A percentile compares a stretch with the other conserved stretches of the same genome.
phyloP scores from a whole-genome alignment of 176 grass and related monocot species.

The Thalia dealbata region DNA sequence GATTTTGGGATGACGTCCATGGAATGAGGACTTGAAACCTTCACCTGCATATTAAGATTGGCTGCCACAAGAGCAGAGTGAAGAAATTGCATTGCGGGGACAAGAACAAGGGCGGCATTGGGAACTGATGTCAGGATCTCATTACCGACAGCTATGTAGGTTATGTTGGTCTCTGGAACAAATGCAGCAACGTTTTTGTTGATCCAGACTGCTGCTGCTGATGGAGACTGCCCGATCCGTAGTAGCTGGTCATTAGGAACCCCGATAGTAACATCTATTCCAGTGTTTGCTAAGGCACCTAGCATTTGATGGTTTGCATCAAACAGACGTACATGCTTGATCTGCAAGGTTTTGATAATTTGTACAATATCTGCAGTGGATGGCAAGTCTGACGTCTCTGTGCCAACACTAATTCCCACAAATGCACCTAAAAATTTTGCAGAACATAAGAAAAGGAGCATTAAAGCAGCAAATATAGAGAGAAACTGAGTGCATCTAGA shows the following conservation, averaged over 20 bases:
- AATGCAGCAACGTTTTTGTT: conserved; percentile 82
- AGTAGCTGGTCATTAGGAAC: conserved; percentile 83
- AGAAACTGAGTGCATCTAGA: not conserved
- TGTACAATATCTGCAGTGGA: conserved; percentile 57
- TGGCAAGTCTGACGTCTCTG: conserved; percentile 37
- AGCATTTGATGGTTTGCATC: conserved; percentile 75
- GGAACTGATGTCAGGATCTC: conserved; percentile 61
- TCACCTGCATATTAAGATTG: conserved; percentile 78
- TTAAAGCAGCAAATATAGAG: not conserved
- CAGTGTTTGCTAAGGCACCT: conserved; percentile 67
- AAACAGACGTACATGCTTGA: conserved; percentile 65
- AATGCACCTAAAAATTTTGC: conserved; percentile 46
- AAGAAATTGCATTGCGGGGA: conserved; percentile 79
- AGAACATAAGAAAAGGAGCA: conserved; percentile 1
- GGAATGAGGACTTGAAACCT: conserved; percentile 63
- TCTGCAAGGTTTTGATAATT: conserved; percentile 59
- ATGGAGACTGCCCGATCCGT: conserved; percentile 60
- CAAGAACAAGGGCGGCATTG: conserved; percentile 75
- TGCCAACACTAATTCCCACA: conserved; percentile 81
- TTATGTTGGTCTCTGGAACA: conserved; percentile 70
- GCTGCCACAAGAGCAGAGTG: conserved; percentile 78
- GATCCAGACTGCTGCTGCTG: conserved; percentile 67
- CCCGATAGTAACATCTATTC: conserved; percentile 68
- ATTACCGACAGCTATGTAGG: conserved; percentile 74
- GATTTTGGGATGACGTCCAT: conserved; percentile 61